These are phyloP conservation scores for Cryphonectria japonica DNA, from an alignment of 2,329 filamentous ascomycete species.

Conservation along the genomic window DNA sequence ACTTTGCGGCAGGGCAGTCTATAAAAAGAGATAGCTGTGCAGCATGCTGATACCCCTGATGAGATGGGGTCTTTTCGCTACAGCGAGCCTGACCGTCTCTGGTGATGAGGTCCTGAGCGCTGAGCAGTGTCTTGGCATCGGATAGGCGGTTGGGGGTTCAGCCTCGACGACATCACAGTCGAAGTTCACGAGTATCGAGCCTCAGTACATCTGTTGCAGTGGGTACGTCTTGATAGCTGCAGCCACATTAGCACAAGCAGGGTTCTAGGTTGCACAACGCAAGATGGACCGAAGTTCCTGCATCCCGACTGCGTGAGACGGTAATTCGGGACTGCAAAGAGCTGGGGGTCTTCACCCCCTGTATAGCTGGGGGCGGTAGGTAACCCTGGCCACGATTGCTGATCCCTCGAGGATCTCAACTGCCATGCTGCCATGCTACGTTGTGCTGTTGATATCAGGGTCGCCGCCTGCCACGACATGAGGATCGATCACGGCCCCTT, in stretches of 20 bases:
- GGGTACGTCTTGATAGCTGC: constrained; percentile 4
- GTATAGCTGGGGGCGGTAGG: constrained; percentile 13
- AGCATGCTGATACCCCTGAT: background rate
- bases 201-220: background rate
- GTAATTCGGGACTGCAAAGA: constrained; percentile 25
- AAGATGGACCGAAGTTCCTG: constrained; percentile 19
- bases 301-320: constrained; percentile 17
- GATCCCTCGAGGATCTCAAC: background rate
- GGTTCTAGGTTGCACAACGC: constrained; percentile 5
- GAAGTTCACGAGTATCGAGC: constrained; percentile 7
- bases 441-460: constrained; percentile 1
- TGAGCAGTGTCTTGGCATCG: background rate
- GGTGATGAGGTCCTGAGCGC: background rate
- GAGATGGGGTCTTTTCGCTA: background rate
- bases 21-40: constrained; percentile 27
- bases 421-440: background rate
- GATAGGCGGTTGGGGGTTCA: background rate
- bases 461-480: background rate
- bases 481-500: background rate
- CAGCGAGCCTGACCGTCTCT: background rate
- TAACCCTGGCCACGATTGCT: constrained; percentile 12
- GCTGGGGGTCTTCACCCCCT: constrained; percentile 24
- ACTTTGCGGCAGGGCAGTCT: constrained; percentile 12
- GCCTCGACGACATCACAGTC: background rate
- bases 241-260: constrained; percentile 17